Evolutionary conservation across 805 yeast species (phyloP), one percentile per base, ranked within the genome.

Genomic region (Lipomyces chichibuensis): DNA sequence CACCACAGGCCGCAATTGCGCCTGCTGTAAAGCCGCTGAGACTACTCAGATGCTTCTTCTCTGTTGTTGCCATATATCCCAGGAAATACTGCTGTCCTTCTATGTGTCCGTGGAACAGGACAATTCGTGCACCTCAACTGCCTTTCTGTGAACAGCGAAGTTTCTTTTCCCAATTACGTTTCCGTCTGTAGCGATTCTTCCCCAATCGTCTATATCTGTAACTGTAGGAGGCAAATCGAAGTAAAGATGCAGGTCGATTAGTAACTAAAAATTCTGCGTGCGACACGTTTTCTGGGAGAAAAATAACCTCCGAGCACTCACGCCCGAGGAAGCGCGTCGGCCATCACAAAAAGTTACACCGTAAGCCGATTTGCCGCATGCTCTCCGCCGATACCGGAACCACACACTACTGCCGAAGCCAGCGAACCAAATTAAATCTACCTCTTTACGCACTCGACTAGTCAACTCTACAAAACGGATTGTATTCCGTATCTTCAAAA

Each of bases 1-100:
- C 98, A 63, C 96, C 95, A 81, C 98, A 93, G 2, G 98, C 98
- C 2, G 99, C 99, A 17, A 90, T 66, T 8, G 95, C 97, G 64
- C 97, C 98, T 3, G 97, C 97, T 4, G 88, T 74, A 74, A 93
- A 92, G 1, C 97, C 96, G 20, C 71, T 70, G 23, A 59, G 25
- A 17, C 65, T 43, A 46, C 71, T 66, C 25, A 69, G 59, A 60
- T 67, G 67, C 49, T 66, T 66, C 54, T 68, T 62, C 35, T 51
- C n/a, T 17, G 17, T 52, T 25, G 33, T 52, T 14, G 32, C 27
- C 55, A 52, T 52, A 43, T 43, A 1, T 23, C 49, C 23, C 14
- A 37, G 39, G 39, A 37, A 29, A 37, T 37, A 14, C 39, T 37
- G 5, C 14, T 43, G n/a, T 43, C 49, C 9, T 17, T 17, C 11